Evolutionary conservation across 257 asterid genomes (phyloP), one percentile per base, ranked within the genome.

Genomic region (Gentiana macrophylla): DNA sequence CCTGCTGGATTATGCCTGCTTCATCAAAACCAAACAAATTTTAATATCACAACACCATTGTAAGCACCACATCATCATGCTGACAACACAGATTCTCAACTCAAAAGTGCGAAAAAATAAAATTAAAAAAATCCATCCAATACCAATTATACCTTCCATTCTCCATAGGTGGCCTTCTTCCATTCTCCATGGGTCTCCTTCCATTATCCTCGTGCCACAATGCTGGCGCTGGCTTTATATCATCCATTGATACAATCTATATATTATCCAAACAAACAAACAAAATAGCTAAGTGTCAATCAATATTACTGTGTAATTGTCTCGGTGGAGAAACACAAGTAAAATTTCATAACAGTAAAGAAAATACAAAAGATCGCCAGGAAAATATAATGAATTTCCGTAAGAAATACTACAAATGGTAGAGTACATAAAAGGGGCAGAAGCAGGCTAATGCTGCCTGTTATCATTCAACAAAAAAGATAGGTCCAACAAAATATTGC

Each of bases 141-240:
- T 53, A 10, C 34, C 56, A 12, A 24, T 3, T 32, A 9, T 2
- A 34, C 88, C 94, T 84, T 65, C 86, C 86, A 55, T 91, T 81
- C 59, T 84, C 95, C 64, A 61, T 72, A 37, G 83, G 94, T 41
- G 10, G 56, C 11, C 5, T 34, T 90, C 94, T 81, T 63, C 85
- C 85, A 55, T 91, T 80, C 59, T 81, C 94, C 62, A 59, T 70
- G 37, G 83, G 94, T 75, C 72, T 79, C 81, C 95, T 77, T 55
- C 98, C 98, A 54, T 79, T 53, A 71, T 92, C 97, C 77, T 92
- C 95, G 34, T 92, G 99, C 99, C 99, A 92, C 57, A 92, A 83
- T 59, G 67, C 84, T 12, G 97, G 99, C 0, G 76, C 94, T 2
- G 99, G 95, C 77, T 75, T 83, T 49, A 92, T 66, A 73, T 92